Evolutionary conservation across 257 asterid genomes (phyloP).

Genomic region (Echites panduratus): DNA sequence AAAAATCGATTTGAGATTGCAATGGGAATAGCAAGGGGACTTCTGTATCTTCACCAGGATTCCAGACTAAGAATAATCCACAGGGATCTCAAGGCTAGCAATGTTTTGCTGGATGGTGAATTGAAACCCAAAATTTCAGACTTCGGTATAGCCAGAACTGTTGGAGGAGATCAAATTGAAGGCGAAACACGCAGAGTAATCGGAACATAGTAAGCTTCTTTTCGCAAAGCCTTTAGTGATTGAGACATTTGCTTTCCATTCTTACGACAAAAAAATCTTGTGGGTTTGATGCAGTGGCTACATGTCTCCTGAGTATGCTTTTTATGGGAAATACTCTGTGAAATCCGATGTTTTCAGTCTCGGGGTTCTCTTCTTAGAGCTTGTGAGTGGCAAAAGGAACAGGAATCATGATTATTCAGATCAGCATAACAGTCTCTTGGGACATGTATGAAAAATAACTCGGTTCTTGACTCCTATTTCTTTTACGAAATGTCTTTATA

Average conservation of each 20-base stretch:
- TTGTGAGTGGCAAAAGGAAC: conserved; percentile 23
- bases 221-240: too few species aligned
- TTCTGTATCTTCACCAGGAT: conserved; percentile 31
- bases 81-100: conserved; percentile 7
- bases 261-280: too few species aligned
- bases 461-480: not conserved
- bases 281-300: conserved; percentile 16
- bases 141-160: too few species aligned
- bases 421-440: conserved; percentile 23
- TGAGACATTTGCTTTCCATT: too few species aligned
- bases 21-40: conserved; percentile 26
- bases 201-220: too few species aligned
- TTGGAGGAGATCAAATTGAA: too few species aligned
- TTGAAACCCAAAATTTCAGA: conserved; percentile 17
- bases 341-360: conserved; percentile 26
- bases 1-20: conserved; percentile 19
- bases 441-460: conserved; percentile 17
- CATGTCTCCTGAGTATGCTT: conserved; percentile 22
- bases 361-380: conserved; percentile 22
- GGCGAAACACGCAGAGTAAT: too few species aligned
- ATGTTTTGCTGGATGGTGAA: conserved; percentile 18
- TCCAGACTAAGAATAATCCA: not conserved
- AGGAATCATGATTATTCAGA: conserved; percentile 14
- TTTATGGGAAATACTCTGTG: conserved; percentile 18
- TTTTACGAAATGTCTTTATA: not conserved